Evolutionary conservation across 1,284 basidiomycete species (phyloP).

Genomic region (Leccinum angustisporum): DNA sequence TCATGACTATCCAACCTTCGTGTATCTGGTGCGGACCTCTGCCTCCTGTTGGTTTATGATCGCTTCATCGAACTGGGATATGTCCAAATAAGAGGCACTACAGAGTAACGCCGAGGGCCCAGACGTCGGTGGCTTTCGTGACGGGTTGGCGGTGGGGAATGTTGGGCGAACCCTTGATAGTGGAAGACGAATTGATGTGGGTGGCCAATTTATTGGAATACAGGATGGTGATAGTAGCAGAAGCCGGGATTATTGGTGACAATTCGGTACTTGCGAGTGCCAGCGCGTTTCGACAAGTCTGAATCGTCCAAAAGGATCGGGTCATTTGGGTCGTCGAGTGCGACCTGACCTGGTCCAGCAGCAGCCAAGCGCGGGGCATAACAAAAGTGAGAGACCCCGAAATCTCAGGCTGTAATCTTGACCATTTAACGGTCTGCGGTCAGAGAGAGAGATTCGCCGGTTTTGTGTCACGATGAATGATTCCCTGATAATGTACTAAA

Average conservation of each 20-base stretch:
- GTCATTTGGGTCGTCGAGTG: conserved; percentile 45
- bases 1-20: conserved; percentile 63
- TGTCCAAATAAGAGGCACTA: conserved; percentile 92
- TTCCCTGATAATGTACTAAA: conserved; percentile 92
- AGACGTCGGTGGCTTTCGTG: conserved; percentile 97
- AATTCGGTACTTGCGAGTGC: conserved; percentile 50
- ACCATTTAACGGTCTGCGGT: conserved; percentile 79
- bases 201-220: conserved; percentile 29
- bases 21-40: conserved; percentile 44
- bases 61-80: conserved; percentile 73
- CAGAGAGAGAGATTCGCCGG: conserved; percentile 89
- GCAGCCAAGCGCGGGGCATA: conserved; percentile 74
- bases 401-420: conserved; percentile 86
- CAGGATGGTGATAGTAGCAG: conserved; percentile 33
- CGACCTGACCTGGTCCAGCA: conserved; percentile 43
- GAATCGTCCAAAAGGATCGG: conserved; percentile 80
- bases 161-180: conserved; percentile 34
- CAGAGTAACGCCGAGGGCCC: conserved; percentile 97
- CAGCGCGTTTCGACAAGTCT: conserved; percentile 90
- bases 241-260: conserved; percentile 32
- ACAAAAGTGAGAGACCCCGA: conserved; percentile 96
- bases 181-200: conserved; percentile 33
- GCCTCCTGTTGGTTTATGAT: conserved; percentile 64
- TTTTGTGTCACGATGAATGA: conserved; percentile 99
- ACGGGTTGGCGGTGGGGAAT: conserved; percentile 59